Base-by-base conservation (phyloP, 1,139 yeast genomes). In the Yamadazyma triangularis region DNA sequence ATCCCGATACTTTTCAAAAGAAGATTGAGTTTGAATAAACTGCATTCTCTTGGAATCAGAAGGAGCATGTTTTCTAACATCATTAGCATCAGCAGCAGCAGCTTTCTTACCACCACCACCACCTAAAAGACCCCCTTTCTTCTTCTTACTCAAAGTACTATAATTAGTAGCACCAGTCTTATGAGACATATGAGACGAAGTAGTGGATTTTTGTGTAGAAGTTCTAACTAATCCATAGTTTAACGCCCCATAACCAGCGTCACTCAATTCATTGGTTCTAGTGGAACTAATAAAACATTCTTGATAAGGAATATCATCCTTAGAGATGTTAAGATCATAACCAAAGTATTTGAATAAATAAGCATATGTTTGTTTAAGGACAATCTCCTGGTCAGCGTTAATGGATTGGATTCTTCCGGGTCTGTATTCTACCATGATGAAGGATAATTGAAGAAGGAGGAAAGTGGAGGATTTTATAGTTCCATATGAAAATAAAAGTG, bases 371-470 rank as follows among this genome's bases (percentile, higher is more conserved):
- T 68, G 74, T 42, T 68, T 68, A 35, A 63, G 48, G 10, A 53
- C 47, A 27, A 64, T 37, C 38, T 68, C 74, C 40, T 68, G 70
- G 8, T 63, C 70, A 15, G 59, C 60, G 29, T 50, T 53, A 29
- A 68, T 53, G 18, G 66, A 50, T 35, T 65, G 71, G 35, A 67
- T 58, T 44, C 73, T 57, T 8, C 69, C 72, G 4, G 66, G 66
- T 33, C 69, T 56, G 38, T 39, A 55, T 13, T 36, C 32, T 27
- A 38, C 34, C 6, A 4, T 19, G n/a, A 9, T 20, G n/a, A 18
- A 9, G n/a, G n/a, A n/a, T n/a, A n/a, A n/a, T n/a, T n/a, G n/a
- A n/a, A n/a, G n/a, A n/a, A n/a, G n/a, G n/a, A n/a, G n/a, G n/a
- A n/a, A n/a, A n/a, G n/a, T n/a, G n/a, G n/a, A n/a, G n/a, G n/a